phyloP scores from a whole-genome alignment of 1,284 basidiomycete species.

The Leccinum fallax region DNA sequence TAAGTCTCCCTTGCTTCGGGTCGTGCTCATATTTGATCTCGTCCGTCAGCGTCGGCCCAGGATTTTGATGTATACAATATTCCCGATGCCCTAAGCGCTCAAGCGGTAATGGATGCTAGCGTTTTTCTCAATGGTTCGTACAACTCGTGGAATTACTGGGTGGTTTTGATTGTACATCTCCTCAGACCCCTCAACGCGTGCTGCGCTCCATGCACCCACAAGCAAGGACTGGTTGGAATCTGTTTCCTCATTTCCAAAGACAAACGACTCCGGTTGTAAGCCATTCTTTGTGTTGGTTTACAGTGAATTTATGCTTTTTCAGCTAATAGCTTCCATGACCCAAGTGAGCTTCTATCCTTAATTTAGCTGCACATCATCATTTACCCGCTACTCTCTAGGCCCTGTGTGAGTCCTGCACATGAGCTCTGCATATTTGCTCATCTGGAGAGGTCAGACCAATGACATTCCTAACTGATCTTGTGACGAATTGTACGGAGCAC shows the following conservation, averaged over 20 bases:
- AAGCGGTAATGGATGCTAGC: neutral
- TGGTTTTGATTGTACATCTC: neutral
- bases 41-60: conserved; percentile 36
- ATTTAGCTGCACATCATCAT: neutral
- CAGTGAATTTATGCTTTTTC: conserved; percentile 3
- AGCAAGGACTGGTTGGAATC: neutral
- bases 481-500: too few species aligned
- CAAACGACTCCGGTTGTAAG: conserved; percentile 30
- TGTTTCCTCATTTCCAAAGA: neutral
- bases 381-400: conserved; percentile 35
- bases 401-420: conserved; percentile 45
- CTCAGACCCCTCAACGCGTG: neutral
- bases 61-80: conserved; percentile 35
- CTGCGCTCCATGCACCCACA: neutral
- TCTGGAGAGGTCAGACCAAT: conserved; percentile 43
- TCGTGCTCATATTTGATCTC: neutral
- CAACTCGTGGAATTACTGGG: neutral
- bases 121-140: neutral
- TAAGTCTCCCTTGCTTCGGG: conserved; percentile 34
- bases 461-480: too few species aligned
- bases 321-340: conserved; percentile 37
- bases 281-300: conserved; percentile 8
- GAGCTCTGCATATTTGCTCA: neutral
- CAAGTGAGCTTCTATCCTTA: conserved; percentile 40
- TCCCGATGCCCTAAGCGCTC: neutral